Base-by-base conservation (phyloP, 2,329 filamentous ascomycete species). In the Alternaria burnsii region DNA sequence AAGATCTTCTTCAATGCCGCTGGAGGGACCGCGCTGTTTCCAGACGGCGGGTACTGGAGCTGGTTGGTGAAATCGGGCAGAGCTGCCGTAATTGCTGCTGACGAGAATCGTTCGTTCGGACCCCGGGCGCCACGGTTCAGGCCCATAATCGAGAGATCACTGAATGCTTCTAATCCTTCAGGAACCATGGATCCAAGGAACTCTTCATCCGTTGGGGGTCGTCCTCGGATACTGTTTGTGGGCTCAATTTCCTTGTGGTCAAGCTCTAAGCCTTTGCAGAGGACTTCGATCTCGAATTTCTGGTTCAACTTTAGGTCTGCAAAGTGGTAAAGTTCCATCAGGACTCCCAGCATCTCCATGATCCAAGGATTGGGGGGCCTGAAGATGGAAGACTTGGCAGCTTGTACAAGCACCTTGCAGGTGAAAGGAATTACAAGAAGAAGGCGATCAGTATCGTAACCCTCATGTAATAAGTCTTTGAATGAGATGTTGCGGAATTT, bases 211-310 rank as follows among this genome's bases (percentile, higher is more conserved):
- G 91, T 89, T 18, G 89, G 83, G 28, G 79, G 86, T 41, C 93
- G 88, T 68, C 93, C 92, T 63, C 94, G 86, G 57, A 99, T 95
- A 73, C 94, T 90, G 22, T 91, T 89, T 0, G 94, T 92, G 0
- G 94, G 92, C 70, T 96, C 91, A 63, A 98, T 93, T 60, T 87
- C 90, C 80, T 96, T 97, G 79, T 97, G 91, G 64, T 98, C 93
- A n/a, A 98, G 84, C 55, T 90, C 90, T 16, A 99, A 83, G 12
- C 94, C 94, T 76, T 96, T 96, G 83, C 94, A 99, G 24, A 99
- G 85, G 26, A 99, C 94, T 79, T 99, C 95, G 59, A 99, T 98
- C 78, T 99, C 95, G 71, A 99, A 99, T 72, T 98, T 99, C 52
- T 97, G 89, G 69, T 98, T 98, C 38, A 99, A 86, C 78, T 98